phyloP scores from a whole-genome alignment of 1,284 basidiomycete genomes.

The Ustilago trichophora region DNA sequence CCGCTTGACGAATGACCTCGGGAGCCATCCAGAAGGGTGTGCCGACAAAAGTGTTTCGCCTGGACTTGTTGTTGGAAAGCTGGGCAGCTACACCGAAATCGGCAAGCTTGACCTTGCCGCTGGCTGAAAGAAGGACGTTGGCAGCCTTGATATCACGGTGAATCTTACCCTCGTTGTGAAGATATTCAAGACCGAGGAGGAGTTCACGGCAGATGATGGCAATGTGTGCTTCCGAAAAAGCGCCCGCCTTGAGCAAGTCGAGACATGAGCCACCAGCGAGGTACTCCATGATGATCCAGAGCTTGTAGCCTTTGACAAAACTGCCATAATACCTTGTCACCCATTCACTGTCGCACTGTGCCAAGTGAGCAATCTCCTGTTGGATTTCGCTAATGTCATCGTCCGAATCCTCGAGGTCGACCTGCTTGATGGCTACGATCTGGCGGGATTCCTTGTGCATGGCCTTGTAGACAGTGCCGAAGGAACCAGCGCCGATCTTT shows the following conservation, averaged over 20 bases:
- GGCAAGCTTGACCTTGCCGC: constrained; percentile 93
- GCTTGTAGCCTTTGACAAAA: constrained; percentile 93
- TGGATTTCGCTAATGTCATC: constrained; percentile 74
- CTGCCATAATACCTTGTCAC: constrained; percentile 96
- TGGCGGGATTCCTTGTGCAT: constrained; percentile 92
- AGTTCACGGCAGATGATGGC: constrained; percentile 93
- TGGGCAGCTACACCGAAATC: constrained; percentile 97
- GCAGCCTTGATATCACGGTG: constrained; percentile 99
- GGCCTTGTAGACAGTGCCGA: constrained; percentile 91
- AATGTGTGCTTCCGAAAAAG: constrained; percentile 89
- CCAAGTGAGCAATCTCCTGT: constrained; percentile 93
- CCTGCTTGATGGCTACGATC: constrained; percentile 97
- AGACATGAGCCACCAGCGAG: constrained; percentile 97
- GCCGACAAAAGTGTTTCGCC: constrained; percentile 87
- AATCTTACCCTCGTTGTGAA: constrained; percentile 92
- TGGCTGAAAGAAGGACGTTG: constrained; percentile 88
- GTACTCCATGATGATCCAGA: constrained; percentile 99
- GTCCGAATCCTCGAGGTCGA: constrained; percentile 71
- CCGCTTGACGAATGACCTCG: constrained; percentile 94
- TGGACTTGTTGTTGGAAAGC: constrained; percentile 77
- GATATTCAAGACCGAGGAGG: constrained; percentile 90
- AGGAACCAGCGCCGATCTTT: constrained; percentile 96
- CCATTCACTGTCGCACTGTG: constrained; percentile 93
- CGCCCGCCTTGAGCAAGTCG: constrained; percentile 89
- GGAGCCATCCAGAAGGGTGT: constrained; percentile 99